Base-by-base conservation (phyloP, 331 rosid genomes). In the Malus hybrid region DNA sequence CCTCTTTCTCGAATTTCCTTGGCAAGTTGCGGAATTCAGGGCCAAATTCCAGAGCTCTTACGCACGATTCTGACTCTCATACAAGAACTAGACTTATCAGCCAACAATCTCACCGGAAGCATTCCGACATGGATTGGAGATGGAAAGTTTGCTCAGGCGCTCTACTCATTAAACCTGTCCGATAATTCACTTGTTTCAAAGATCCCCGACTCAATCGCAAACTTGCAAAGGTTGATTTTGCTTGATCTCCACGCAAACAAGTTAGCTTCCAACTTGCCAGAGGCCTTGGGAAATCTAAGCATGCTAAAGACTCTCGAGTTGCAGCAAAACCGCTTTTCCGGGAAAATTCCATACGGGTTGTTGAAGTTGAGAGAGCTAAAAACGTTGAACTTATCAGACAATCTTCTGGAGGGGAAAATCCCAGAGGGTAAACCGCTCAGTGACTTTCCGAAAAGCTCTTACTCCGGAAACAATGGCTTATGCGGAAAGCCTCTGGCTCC, bases 171-270 rank as follows among this genome's bases (percentile, higher is more conserved):
- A 20, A 92, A 87, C 80, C 92, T 92, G 48, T 92, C 93, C 68
- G 62, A 74, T 62, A 92, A 92, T 59, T 76, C 88, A 69, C 85
- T 92, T 33, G 76, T 77, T 60, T 88, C 88, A 34, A 46, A 68
- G 69, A 88, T 92, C 32, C 93, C 93, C 3, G 78, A 77, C 67
- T 88, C 89, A 14, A 42, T 89, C 27, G 69, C 80, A 60, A 85
- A 80, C 28, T 81, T 88, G 80, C 61, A 54, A 18, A 69, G 77
- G 67, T 80, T 90, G 32, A 81, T 80, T 48, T 80, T 85, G 64
- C 88, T 90, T 76, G 90, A 92, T 82, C 93, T 90, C 78, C 91
- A 88, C 82, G 87, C 92, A 57, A 92, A 92, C 69, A 79, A 74
- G 70, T 72, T 90, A 24, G 76, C 76, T 16, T 87, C 78, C 72